Base-by-base conservation (phyloP, 495 filamentous ascomycete genomes). In the Penicillium pancosmium region DNA sequence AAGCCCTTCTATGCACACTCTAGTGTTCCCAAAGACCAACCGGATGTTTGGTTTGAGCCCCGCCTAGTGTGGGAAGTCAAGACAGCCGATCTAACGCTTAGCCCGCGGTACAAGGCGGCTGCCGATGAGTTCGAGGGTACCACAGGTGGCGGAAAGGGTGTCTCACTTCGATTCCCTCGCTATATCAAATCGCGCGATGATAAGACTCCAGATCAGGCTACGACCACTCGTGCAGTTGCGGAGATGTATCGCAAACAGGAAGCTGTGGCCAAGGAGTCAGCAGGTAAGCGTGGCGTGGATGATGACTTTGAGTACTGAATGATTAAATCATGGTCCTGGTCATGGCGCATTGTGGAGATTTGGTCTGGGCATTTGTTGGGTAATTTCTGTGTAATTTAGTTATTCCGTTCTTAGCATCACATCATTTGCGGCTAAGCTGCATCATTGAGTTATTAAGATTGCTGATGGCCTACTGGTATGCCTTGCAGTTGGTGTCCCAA, bases 231-330 rank as follows among this genome's bases (percentile, higher is more conserved):
- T 52, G 90, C 90, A 69, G 88, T 98, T 15, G 92, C 92, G 6
- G 94, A 98, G 73, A 95, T 98, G 93, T 98, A 98, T 79, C 82
- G 86, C 60, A 93, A 90, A 76, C 94, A 98, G 78, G 93, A 96
- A 74, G 86, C 86, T 52, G 91, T 97, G 33, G 74, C 80, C 5
- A 86, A 82, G 59, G 77, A 78, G 50, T 69, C 41, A 43, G 81
- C 92, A 65, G 88, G 78, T 54, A 92, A 92, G 73, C 87, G 84
- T 2, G 87, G 86, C 12, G 92, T 93, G 53, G 94, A 98, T 82
- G 95, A 98, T 82, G 92, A 98, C 76, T 98, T 97, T 76, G 94
- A 98, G 78, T 98, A 98, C 77, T 98, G 56, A 71, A 53, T 27
- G 47, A 41, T 31, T 31, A 41, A 50, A 53, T 52, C 31, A 35